These are phyloP conservation scores for Verticillium zaregamsianum DNA, from an alignment of 2,329 filamentous ascomycete species.

Conservation along the genomic window DNA sequence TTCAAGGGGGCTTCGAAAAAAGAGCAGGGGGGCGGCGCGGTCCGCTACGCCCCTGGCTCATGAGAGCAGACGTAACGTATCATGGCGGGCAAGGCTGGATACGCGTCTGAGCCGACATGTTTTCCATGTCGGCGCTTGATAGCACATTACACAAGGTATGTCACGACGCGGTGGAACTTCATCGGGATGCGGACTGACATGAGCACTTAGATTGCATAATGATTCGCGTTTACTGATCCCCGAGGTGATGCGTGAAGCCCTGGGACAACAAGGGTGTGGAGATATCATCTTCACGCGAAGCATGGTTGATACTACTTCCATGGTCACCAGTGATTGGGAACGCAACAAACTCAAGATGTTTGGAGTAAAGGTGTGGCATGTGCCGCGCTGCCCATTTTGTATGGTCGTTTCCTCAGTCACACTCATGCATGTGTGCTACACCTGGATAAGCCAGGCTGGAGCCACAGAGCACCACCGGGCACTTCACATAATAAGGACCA, in stretches of 20 bases:
- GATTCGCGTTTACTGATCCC: not conserved
- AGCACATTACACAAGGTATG: constrained; percentile 1
- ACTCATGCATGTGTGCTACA: too few species aligned
- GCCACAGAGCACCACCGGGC: too few species aligned
- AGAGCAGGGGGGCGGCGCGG: not conserved
- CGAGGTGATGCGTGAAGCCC: not conserved
- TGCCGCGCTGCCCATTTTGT: too few species aligned
- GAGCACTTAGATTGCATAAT: not conserved
- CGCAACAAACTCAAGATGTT: too few species aligned
- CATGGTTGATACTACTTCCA: too few species aligned
- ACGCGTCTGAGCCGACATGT: constrained; percentile 2
- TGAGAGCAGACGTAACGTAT: not conserved
- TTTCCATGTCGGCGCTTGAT: constrained; percentile 1
- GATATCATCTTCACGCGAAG: not conserved
- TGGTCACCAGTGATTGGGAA: too few species aligned
- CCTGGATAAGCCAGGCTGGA: too few species aligned
- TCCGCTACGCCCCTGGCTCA: not conserved
- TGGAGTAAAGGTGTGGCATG: too few species aligned
- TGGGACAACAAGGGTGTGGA: not conserved
- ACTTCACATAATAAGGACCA: too few species aligned
- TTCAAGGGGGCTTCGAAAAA: not conserved
- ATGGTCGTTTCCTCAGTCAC: too few species aligned
- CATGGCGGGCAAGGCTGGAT: not conserved
- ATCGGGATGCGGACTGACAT: not conserved
- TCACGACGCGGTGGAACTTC: not conserved